These are phyloP conservation scores for Fermentozyma sake DNA, from an alignment of 1,139 yeast genomes.

Conservation along the genomic window DNA sequence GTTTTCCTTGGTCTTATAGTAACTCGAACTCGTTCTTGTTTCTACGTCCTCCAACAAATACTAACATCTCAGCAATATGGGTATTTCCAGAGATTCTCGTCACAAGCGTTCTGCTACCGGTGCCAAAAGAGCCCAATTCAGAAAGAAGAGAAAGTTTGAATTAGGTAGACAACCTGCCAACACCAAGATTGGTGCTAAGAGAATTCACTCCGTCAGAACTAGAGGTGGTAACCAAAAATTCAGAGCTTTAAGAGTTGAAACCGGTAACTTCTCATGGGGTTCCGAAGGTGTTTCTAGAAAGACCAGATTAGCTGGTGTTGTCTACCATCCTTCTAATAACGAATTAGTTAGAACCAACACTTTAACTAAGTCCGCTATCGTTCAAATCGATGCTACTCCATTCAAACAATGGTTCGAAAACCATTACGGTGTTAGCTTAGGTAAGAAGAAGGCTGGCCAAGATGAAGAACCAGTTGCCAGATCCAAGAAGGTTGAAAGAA, in stretches of 20 bases:
- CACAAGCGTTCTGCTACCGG: constrained; percentile 99
- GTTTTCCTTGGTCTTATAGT: too few relatives aligned
- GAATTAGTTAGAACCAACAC: constrained; percentile 99
- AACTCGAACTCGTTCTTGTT: too few relatives aligned
- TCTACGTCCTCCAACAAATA: too few relatives aligned
- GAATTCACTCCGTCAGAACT: constrained; percentile 98
- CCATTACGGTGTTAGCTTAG: constrained; percentile 93
- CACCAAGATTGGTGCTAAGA: constrained; percentile 98
- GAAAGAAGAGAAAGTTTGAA: constrained; percentile 99
- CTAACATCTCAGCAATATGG: constrained; percentile 56
- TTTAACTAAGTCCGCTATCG: constrained; percentile 97
- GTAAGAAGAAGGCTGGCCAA: constrained; percentile 63
- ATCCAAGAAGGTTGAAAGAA: constrained; percentile 85
- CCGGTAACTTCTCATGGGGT: constrained; percentile 99
- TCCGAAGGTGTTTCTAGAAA: constrained; percentile 98
- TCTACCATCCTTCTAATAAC: constrained; percentile 99
- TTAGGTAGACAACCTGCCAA: constrained; percentile 99
- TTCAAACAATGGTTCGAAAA: constrained; percentile 99
- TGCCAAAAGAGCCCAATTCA: constrained; percentile 99
- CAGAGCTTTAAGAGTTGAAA: constrained; percentile 99
- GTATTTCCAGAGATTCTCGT: constrained; percentile 99
- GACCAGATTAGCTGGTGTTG: constrained; percentile 98
- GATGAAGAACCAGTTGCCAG: constrained; percentile 53
- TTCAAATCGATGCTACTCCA: constrained; percentile 99
- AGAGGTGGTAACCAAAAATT: constrained; percentile 99